Evolutionary conservation across 225 moss, liverwort and hornwort species (phyloP).

Genomic region (Sphagnum tenellum): DNA sequence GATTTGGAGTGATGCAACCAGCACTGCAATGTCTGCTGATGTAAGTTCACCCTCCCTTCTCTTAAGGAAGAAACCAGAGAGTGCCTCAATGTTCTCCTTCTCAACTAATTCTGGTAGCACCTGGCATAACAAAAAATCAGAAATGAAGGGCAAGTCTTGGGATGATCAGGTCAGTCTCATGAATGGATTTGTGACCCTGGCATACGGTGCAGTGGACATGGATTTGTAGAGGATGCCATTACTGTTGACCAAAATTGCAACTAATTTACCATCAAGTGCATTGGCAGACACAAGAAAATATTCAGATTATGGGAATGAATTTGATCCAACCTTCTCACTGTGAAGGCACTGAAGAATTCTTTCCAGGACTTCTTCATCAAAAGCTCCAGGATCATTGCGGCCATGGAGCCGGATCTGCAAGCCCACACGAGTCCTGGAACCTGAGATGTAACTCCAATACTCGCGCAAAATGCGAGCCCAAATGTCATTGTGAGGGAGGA

Average conservation of each 20-base stretch:
- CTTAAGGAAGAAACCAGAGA: conserved; percentile 1
- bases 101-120: conserved; percentile 30
- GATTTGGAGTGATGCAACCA: conserved; percentile 49
- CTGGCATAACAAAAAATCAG: background rate
- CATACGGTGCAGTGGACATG: no score
- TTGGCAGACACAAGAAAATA: background rate
- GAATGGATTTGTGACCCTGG: no score
- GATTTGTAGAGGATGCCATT: no score
- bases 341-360: background rate
- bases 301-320: background rate
- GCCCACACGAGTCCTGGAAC: background rate
- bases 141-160: background rate
- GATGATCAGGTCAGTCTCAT: no score
- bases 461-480: background rate
- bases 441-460: background rate
- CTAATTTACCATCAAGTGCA: no score
- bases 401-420: background rate
- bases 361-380: background rate
- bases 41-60: conserved; percentile 15
- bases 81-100: conserved; percentile 9
- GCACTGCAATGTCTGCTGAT: conserved; percentile 21
- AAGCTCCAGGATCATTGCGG: background rate
- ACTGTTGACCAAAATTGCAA: no score
- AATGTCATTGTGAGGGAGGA: background rate
- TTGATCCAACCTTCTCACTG: background rate